A percentile compares a stretch with the other conserved stretches of the same genome.
Conservation (phyloP, 768 basidiomycete species). For the Kondoa subrosea region DNA sequence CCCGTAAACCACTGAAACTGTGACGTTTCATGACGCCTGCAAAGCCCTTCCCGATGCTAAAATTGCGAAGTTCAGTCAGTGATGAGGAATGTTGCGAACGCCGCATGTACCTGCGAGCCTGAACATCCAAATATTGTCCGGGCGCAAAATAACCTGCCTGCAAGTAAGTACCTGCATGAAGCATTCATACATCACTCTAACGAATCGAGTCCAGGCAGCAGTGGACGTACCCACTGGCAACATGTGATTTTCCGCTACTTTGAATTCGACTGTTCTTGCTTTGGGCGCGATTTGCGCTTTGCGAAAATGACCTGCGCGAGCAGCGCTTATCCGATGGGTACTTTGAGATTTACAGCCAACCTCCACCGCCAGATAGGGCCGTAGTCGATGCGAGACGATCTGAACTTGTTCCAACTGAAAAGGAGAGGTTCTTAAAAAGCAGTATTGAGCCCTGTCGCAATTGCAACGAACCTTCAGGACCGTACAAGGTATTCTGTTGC, state of each 20-base stretch:
- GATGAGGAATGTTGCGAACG: constrained; percentile 1
- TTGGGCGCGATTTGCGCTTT: constrained; percentile 70
- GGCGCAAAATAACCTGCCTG: constrained; percentile 92
- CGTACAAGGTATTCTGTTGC: constrained; percentile 73
- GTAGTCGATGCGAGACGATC: constrained; percentile 27
- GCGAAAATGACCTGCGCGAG: constrained; percentile 72
- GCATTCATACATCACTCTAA: neutral
- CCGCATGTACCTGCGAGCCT: constrained; percentile 74
- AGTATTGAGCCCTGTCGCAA: constrained; percentile 1
- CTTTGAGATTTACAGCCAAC: constrained; percentile 66
- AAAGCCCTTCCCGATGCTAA: constrained; percentile 89
- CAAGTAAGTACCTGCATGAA: constrained; percentile 56
- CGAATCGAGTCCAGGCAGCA: neutral
- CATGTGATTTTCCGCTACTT: constrained; percentile 73
- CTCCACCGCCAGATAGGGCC: constrained; percentile 48
- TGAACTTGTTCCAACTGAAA: constrained; percentile 33
- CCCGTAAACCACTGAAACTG: constrained; percentile 76
- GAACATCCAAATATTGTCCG: constrained; percentile 83
- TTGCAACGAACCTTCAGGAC: constrained; percentile 62
- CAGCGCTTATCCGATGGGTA: constrained; percentile 45
- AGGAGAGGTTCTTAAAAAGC: neutral
- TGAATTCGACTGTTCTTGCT: constrained; percentile 68
- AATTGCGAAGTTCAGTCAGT: constrained; percentile 5
- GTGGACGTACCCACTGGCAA: constrained; percentile 59
- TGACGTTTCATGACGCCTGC: constrained; percentile 94